Evolutionary conservation across 352 stramenopile genomes (phyloP).

Genomic region (Phytophthora macrochlamydospora): DNA sequence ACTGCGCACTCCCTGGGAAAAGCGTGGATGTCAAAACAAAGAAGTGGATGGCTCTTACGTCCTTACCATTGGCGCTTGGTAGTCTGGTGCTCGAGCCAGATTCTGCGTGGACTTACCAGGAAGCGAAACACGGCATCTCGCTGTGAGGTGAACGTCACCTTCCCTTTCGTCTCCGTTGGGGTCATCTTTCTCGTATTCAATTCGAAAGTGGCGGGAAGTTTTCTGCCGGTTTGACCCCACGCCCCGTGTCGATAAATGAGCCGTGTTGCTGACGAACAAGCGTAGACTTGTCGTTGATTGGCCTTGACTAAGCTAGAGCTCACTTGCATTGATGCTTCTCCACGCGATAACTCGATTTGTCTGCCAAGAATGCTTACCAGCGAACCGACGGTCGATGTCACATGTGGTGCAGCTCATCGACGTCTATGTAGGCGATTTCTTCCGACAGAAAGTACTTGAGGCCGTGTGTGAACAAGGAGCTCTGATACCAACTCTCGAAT

Average conservation of each 20-base stretch:
- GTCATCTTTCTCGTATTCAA: constrained; percentile 13
- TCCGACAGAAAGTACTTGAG: too few relatives aligned
- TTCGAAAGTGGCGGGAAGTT: constrained; percentile 9
- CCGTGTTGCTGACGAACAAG: constrained; percentile 6
- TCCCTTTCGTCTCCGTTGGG: constrained; percentile 12
- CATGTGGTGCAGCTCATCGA: too few relatives aligned
- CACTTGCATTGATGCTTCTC: too few relatives aligned
- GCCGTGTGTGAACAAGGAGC: too few relatives aligned
- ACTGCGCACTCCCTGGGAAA: constrained; percentile 27
- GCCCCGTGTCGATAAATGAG: neutral
- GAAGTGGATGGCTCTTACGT: neutral
- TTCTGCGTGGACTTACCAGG: constrained; percentile 10
- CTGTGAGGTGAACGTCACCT: constrained; percentile 26
- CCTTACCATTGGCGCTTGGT: constrained; percentile 29
- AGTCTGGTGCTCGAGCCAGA: constrained; percentile 25
- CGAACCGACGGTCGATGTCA: too few relatives aligned
- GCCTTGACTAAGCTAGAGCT: too few relatives aligned
- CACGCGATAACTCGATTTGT: too few relatives aligned
- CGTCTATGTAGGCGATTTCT: too few relatives aligned
- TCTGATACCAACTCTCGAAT: too few relatives aligned
- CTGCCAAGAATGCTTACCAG: too few relatives aligned
- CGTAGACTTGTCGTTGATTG: neutral
- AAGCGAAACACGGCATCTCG: constrained; percentile 19
- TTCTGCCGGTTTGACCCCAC: neutral
- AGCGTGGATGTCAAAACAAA: too few relatives aligned